A percentile compares a stretch with the other conserved stretches of the same genome.
These are phyloP conservation scores for Lipomyces starkeyi DNA, from an alignment of 805 yeast species.

Conservation along the genomic window DNA sequence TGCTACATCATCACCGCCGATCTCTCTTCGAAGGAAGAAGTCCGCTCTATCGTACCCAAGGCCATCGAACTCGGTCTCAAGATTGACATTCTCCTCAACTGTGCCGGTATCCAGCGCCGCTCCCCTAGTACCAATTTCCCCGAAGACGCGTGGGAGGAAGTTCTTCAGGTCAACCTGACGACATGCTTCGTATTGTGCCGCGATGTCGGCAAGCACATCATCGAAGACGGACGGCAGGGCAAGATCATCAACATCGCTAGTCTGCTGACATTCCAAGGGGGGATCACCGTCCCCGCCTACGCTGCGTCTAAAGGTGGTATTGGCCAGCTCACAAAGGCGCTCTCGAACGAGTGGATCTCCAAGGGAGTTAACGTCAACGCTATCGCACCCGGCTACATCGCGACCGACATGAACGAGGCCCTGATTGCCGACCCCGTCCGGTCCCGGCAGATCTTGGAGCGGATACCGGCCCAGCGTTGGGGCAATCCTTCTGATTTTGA, in stretches of 20 bases:
- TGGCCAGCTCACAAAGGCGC: slow-evolving; percentile 48
- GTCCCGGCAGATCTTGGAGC: slow-evolving; percentile 44
- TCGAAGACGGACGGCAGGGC: slow-evolving; percentile 48
- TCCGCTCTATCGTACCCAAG: slow-evolving; percentile 44
- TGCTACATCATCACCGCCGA: slow-evolving; percentile 42
- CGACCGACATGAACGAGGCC: slow-evolving; percentile 54
- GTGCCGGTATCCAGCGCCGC: slow-evolving; percentile 52
- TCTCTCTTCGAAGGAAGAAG: slow-evolving; percentile 44
- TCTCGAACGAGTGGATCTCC: slow-evolving; percentile 55
- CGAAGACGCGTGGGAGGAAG: slow-evolving; percentile 49
- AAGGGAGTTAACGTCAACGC: slow-evolving; percentile 56
- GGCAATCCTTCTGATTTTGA: slow-evolving; percentile 57
- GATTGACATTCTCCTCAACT: slow-evolving; percentile 53
- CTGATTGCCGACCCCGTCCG: slow-evolving; percentile 44
- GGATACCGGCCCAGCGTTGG: slow-evolving; percentile 57
- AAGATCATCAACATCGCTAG: slow-evolving; percentile 54
- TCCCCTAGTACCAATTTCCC: slow-evolving; percentile 48
- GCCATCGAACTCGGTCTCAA: slow-evolving; percentile 45
- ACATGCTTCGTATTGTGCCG: slow-evolving; percentile 50
- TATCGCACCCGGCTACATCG: slow-evolving; percentile 58
- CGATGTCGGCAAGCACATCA: slow-evolving; percentile 49
- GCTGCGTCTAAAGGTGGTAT: slow-evolving; percentile 54
- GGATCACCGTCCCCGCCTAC: slow-evolving; percentile 50
- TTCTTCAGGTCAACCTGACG: slow-evolving; percentile 52
- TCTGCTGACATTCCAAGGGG: slow-evolving; percentile 53